Percentiles rank a stretch among this genome's conserved stretches.
These are phyloP conservation scores for Aspergillus sp. DNA, from an alignment of 2,329 filamentous ascomycete genomes.

Conservation along the genomic window DNA sequence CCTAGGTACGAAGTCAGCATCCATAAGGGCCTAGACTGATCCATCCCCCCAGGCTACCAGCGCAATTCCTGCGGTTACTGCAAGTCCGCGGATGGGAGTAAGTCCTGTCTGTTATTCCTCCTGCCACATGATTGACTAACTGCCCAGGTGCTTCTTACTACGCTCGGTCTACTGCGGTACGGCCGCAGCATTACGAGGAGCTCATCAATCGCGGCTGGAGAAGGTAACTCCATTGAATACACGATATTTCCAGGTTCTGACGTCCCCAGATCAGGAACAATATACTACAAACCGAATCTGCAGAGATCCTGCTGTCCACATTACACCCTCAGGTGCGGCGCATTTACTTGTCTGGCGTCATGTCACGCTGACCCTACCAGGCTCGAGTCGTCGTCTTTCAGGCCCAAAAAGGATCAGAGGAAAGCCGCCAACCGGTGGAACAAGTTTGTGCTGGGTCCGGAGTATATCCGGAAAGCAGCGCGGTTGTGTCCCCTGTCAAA, in stretches of 20 bases:
- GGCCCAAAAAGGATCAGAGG: constrained; percentile 37
- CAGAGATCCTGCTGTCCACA: constrained; percentile 81
- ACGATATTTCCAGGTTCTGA: constrained; percentile 2
- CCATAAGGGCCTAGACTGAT: background rate
- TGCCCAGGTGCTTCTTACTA: constrained; percentile 37
- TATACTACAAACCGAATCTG: constrained; percentile 49
- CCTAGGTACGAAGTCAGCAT: constrained; percentile 33
- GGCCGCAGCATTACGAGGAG: constrained; percentile 38
- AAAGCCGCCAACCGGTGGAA: constrained; percentile 42
- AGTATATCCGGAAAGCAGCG: constrained; percentile 38
- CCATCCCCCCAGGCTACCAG: constrained; percentile 33
- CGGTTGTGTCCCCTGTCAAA: constrained; percentile 36
- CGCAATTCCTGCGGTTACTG: constrained; percentile 41
- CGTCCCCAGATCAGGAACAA: constrained; percentile 34
- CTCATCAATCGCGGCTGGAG: constrained; percentile 42
- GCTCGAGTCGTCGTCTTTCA: constrained; percentile 35
- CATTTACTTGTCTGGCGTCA: background rate
- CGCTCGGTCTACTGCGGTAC: constrained; percentile 35
- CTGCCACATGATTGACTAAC: constrained; percentile 10
- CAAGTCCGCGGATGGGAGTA: constrained; percentile 37
- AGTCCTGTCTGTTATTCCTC: constrained; percentile 17
- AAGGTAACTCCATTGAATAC: constrained; percentile 21
- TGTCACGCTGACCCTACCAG: constrained; percentile 14
- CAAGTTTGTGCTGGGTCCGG: constrained; percentile 37
- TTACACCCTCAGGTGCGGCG: constrained; percentile 44